Evolutionary conservation across 2,329 filamentous ascomycete species (phyloP), one percentile per base, ranked within the genome.

Genomic region (Verticillium dahliae): DNA sequence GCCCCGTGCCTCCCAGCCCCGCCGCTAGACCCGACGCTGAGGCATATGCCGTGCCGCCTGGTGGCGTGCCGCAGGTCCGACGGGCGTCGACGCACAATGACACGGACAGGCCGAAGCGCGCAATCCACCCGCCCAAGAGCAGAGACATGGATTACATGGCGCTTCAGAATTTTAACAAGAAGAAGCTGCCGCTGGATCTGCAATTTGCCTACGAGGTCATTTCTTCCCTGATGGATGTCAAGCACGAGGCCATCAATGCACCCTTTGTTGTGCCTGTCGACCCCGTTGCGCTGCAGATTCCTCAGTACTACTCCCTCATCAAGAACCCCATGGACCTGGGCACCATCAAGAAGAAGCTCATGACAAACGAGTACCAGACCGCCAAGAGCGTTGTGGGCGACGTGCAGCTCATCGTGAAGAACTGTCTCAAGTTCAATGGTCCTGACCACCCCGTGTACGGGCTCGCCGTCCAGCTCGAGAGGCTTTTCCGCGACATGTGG

Each of bases 271-370:
- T 84, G 7, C 90, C 95, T 0, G 95, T 99, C 22, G 95, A 99
- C 72, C 92, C 95, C 0, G 93, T 98, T 39, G 94, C 93, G 0
- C 80, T 98, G 60, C 92, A 94, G 72, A 97, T 98, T 63, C 95
- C 95, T 0, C 89, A 90, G 31, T 99, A 99, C 73, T 91, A 95
- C 73, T 92, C 90, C 69, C 81, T 98, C 64, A 92, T 99, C 77
- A 98, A 97, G 80, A 92, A 93, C 72, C 95, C 95, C 0, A 99
- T 98, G 94, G 94, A 99, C 73, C 81, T 97, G 58, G 81, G 84
- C 15, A 97, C 91, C n/a, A 90, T 97, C 70, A 81, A 85, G 39
- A 81, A 82, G 52, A 96, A 96, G 75, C 81, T 97, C 50, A 86
- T 89, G 67, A 81, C 81, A 13, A 92, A 92, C 33, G 85, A 92